phyloP scores from a whole-genome alignment of 495 filamentous ascomycete genomes.

The Talaromyces liani region DNA sequence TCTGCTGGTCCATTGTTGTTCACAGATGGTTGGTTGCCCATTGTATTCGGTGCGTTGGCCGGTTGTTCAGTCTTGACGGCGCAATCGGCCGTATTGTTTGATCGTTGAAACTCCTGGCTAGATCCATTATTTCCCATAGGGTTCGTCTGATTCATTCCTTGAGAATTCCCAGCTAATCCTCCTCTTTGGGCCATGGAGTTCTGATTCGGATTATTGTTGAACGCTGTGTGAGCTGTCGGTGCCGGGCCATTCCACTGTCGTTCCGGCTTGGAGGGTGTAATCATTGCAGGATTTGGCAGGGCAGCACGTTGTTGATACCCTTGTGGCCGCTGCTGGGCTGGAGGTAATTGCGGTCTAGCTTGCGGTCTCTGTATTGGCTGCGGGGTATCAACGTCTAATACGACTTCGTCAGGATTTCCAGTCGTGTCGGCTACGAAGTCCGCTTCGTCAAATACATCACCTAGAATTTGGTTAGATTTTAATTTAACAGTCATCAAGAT shows the following conservation, averaged over 20 bases:
- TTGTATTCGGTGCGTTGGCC: neutral
- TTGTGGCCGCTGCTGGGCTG: slow-evolving; percentile 20
- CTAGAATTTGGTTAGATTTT: slow-evolving; percentile 25
- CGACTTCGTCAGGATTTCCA: slow-evolving; percentile 59
- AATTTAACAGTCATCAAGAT: neutral
- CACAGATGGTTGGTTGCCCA: neutral
- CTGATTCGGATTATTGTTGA: neutral
- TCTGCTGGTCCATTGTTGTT: slow-evolving; percentile 11
- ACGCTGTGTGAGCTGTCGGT: neutral
- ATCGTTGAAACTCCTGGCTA: slow-evolving; percentile 3
- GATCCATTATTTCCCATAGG: neutral
- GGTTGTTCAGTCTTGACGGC: neutral
- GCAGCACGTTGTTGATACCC: slow-evolving; percentile 12
- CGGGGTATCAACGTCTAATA: slow-evolving; percentile 24
- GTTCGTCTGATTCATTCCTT: neutral
- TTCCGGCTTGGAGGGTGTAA: slow-evolving; percentile 39
- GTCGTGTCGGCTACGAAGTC: slow-evolving; percentile 56
- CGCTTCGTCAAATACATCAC: slow-evolving; percentile 63
- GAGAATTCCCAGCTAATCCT: neutral
- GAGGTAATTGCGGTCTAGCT: slow-evolving; percentile 15
- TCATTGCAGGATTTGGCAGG: slow-evolving; percentile 19
- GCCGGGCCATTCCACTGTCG: slow-evolving; percentile 20
- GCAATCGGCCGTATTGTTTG: neutral
- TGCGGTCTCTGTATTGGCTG: slow-evolving; percentile 23
- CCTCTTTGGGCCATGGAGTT: neutral